phyloP scores from a whole-genome alignment of 345 rosid species.

The Sapria himalayana region DNA sequence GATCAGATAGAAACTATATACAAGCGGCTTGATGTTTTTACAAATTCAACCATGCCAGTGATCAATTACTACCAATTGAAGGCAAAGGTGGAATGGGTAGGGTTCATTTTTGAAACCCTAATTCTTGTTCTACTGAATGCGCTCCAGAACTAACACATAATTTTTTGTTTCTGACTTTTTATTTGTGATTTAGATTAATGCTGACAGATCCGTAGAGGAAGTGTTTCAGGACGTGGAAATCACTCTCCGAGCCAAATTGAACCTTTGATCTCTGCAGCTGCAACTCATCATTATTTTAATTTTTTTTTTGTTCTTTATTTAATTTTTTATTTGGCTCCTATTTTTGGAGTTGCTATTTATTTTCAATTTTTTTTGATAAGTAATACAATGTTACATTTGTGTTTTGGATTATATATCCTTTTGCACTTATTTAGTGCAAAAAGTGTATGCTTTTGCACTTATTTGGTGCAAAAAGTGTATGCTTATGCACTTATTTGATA shows the following conservation, averaged over 20 bases:
- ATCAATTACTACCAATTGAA: constrained; percentile 24
- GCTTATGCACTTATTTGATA: no score
- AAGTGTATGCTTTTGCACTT: no score
- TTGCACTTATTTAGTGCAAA: no score
- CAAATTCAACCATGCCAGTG: constrained; percentile 43
- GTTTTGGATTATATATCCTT: no score
- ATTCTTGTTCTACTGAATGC: not conserved
- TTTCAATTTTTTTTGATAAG: no score
- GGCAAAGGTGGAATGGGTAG: constrained; percentile 47
- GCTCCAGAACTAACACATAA: not conserved
- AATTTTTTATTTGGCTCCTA: no score
- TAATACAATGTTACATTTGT: no score
- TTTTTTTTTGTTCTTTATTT: no score
- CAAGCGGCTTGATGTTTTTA: constrained; percentile 43
- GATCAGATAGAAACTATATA: constrained; percentile 44
- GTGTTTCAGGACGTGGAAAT: constrained; percentile 41
- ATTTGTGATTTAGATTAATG: constrained; percentile 31
- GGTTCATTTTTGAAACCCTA: constrained; percentile 1
- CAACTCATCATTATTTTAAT: no score
- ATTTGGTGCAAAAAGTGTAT: no score
- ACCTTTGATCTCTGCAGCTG: no score
- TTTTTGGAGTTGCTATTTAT: no score
- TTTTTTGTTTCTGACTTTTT: constrained; percentile 1
- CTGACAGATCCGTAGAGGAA: constrained; percentile 38
- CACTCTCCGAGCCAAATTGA: constrained; percentile 12